Percentiles rank a stretch among this genome's conserved stretches.
Evolutionary conservation across 2,329 filamentous ascomycete genomes (phyloP).

Genomic region (Stachybotrys chartarum): DNA sequence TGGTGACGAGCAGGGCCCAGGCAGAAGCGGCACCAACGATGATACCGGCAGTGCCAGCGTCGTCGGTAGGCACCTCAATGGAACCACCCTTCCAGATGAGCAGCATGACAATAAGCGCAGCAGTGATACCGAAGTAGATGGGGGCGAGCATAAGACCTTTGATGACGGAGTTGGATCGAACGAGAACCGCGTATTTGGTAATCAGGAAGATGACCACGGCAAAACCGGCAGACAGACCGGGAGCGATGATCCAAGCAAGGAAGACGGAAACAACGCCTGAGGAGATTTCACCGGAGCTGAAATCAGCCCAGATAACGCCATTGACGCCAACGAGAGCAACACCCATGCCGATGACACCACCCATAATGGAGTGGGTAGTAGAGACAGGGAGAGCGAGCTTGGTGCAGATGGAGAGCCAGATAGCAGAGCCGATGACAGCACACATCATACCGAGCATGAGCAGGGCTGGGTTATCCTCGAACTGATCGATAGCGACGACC

Average conservation of each 20-base stretch:
- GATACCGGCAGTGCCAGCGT: conserved; percentile 41
- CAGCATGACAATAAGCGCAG: conserved; percentile 50
- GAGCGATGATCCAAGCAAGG: conserved; percentile 55
- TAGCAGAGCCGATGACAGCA: conserved; percentile 44
- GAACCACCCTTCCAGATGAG: conserved; percentile 50
- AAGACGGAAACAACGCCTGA: conserved; percentile 46
- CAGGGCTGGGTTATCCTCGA: conserved; percentile 39
- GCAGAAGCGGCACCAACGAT: conserved; percentile 46
- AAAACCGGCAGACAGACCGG: conserved; percentile 46
- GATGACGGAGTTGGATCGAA: conserved; percentile 44
- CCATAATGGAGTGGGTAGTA: conserved; percentile 55
- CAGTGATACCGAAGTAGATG: conserved; percentile 50
- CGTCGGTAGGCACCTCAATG: conserved; percentile 27
- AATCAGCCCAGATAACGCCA: conserved; percentile 47
- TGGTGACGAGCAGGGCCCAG: conserved; percentile 36
- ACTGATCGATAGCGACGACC: conserved; percentile 44
- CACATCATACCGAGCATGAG: conserved; percentile 55
- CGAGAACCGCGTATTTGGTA: conserved; percentile 52
- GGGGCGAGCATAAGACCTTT: conserved; percentile 46
- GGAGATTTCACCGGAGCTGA: conserved; percentile 26
- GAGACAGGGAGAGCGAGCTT: conserved; percentile 49
- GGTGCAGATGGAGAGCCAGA: conserved; percentile 51
- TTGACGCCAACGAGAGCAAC: conserved; percentile 44
- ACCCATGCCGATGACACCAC: conserved; percentile 53
- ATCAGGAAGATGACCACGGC: conserved; percentile 48